Evolutionary conservation across 75 land plant genomes (phyloP), one percentile per base, ranked within the genome.

Genomic region (Ceratopteris richardii): DNA sequence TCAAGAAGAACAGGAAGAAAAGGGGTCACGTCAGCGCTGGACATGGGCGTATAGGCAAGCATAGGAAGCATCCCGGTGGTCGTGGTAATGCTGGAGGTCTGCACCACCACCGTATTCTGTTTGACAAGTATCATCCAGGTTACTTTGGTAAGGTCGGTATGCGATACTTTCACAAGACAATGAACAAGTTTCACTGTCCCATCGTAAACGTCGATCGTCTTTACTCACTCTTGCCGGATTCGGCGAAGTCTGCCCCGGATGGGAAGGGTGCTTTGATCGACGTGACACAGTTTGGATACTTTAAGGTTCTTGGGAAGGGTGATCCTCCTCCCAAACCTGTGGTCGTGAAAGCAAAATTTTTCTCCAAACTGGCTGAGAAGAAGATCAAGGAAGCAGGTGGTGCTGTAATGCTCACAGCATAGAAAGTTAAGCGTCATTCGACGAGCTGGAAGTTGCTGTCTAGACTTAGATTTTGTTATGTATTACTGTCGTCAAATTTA

Each of bases 111-210:
- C 58, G 79, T 24, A 78, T 78, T 40, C 68, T 78, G 51, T 79
- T 79, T 69, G 79, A 79, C 74, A 79, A 79, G 66, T 79, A 65
- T 66, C 81, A 79, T 61, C 81, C 79, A 0, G 79, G 80, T 2
- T 79, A 79, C 79, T 79, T 79, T 66, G 79, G 79, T n/a, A 79
- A 75, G 79, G 81, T 79, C 37, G 79, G 81, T 3, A 79, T 75
- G 81, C 55, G 69, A 67, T n/a, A n/a, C n/a, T n/a, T n/a, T n/a
- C n/a, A n/a, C n/a, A n/a, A n/a, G n/a, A n/a, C n/a, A n/a, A n/a
- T 58, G 42, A 80, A 80, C 67, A 62, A 67, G 60, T 78, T 63
- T 62, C 55, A 67, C 64, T 66, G 82, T 30, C 82, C 82, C 16
- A 67, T 66, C n/a, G 72, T 80, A 29, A 82, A 82, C 68, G 54